Conservation (phyloP, 208 protist genomes). For the Trypanosomatidae sp. region DNA sequence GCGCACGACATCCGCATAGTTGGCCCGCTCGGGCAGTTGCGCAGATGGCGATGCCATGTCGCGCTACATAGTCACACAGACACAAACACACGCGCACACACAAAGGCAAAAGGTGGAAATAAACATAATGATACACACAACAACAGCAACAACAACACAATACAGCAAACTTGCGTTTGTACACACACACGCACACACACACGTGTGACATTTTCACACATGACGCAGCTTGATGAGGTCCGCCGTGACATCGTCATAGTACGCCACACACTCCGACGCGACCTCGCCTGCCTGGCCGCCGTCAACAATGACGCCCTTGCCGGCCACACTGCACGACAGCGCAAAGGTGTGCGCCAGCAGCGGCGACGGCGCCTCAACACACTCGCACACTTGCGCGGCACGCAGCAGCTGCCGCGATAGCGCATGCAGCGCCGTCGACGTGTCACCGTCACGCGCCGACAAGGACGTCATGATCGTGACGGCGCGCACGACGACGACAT, state of each 20-base stretch:
- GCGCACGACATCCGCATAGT: too few relatives aligned
- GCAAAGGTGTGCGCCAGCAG: constrained; percentile 25
- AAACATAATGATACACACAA: too few relatives aligned
- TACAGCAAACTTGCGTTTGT: too few relatives aligned
- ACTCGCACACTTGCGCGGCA: constrained; percentile 41
- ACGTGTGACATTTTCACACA: neutral
- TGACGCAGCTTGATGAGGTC: constrained; percentile 63
- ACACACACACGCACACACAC: too few relatives aligned
- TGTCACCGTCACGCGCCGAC: neutral
- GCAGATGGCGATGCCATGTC: too few relatives aligned
- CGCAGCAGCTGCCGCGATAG: constrained; percentile 40
- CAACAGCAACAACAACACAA: too few relatives aligned
- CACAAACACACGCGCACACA: too few relatives aligned
- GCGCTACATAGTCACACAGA: too few relatives aligned
- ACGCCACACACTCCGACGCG: constrained; percentile 34
- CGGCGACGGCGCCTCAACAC: constrained; percentile 44
- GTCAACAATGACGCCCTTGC: constrained; percentile 29
- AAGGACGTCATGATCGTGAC: neutral
- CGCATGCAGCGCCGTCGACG: constrained; percentile 11
- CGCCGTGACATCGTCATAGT: constrained; percentile 74
- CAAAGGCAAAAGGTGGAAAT: too few relatives aligned
- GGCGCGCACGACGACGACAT: constrained; percentile 13
- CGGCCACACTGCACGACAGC: constrained; percentile 6
- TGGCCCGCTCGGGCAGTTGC: too few relatives aligned
- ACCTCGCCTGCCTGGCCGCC: constrained; percentile 32